phyloP scores from a whole-genome alignment of 2,329 filamentous ascomycete genomes.

The Aspergillus arachidicola region DNA sequence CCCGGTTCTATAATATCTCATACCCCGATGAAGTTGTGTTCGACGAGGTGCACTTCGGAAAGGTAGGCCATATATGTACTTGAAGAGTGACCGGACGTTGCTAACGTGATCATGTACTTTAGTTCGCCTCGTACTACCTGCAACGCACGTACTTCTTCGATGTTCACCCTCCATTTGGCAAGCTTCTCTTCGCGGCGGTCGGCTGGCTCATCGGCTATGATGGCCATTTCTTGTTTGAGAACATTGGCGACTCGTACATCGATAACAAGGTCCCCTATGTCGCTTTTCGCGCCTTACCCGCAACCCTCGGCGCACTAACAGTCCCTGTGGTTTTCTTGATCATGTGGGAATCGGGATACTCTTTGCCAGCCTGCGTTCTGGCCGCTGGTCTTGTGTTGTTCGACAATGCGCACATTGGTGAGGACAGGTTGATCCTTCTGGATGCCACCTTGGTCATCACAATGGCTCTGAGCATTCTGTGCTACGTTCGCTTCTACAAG shows the following conservation, averaged over 20 bases:
- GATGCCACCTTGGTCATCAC: conserved; percentile 93
- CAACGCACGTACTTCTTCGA: conserved; percentile 99
- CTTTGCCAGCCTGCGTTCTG: conserved; percentile 85
- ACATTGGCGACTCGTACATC: conserved; percentile 98
- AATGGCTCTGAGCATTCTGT: conserved; percentile 92
- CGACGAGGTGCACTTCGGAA: conserved; percentile 98
- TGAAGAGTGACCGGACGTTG: conserved; percentile 6
- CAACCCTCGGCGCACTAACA: conserved; percentile 86
- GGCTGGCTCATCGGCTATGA: conserved; percentile 98
- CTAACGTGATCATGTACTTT: conserved; percentile 21
- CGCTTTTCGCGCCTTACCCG: conserved; percentile 90
- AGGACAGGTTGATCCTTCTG: conserved; percentile 91
- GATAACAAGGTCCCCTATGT: conserved; percentile 97
- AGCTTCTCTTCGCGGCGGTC: conserved; percentile 94
- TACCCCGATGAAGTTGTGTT: conserved; percentile 98
- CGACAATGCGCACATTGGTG: conserved; percentile 96
- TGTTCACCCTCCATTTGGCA: conserved; percentile 96
- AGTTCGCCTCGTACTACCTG: conserved; percentile 73
- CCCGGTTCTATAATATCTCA: conserved; percentile 92
- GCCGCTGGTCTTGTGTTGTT: conserved; percentile 86
- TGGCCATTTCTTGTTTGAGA: conserved; percentile 96
- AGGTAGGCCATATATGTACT: conserved; percentile 62
- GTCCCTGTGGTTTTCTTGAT: conserved; percentile 94
- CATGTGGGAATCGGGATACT: conserved; percentile 99
- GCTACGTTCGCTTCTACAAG: conserved; percentile 98